Percentiles rank a stretch among this genome's conserved stretches.
Evolutionary conservation across 2,329 filamentous ascomycete genomes (phyloP).

Genomic region (Clonostachys rhizophaga): DNA sequence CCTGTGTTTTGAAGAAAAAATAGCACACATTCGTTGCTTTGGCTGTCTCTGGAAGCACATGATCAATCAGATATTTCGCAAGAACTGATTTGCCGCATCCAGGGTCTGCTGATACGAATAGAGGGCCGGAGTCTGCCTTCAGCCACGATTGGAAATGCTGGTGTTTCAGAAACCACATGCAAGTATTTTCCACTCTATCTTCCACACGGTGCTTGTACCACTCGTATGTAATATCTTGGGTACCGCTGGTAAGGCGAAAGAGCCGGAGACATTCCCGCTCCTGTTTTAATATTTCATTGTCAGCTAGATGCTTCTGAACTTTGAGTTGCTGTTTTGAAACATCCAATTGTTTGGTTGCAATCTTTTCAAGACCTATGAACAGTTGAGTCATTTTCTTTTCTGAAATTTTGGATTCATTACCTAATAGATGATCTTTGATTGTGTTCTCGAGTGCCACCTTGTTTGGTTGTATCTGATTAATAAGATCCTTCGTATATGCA

Average conservation of each 20-base stretch:
- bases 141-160: slow-evolving; percentile 19
- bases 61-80: slow-evolving; percentile 23
- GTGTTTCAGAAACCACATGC: slow-evolving; percentile 24
- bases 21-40: slow-evolving; percentile 23
- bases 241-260: slow-evolving; percentile 4
- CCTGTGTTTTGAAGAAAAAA: slow-evolving; percentile 36
- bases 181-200: slow-evolving; percentile 8
- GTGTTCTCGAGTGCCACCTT: no score
- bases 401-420: no score
- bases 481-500: no score
- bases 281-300: no score
- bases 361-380: no score
- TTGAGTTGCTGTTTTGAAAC: no score
- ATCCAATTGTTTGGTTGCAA: no score
- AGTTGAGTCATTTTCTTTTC: no score
- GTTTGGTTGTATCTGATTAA: no score
- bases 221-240: slow-evolving; percentile 13
- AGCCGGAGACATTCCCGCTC: slow-evolving; percentile 5
- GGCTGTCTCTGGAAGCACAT: slow-evolving; percentile 8
- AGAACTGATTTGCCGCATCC: slow-evolving; percentile 32
- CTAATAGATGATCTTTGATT: no score
- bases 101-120: slow-evolving; percentile 29
- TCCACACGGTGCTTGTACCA: slow-evolving; percentile 9
- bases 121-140: slow-evolving; percentile 12
- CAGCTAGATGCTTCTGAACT: no score